Evolutionary conservation across 441 rosid genomes (phyloP), one percentile per base, ranked within the genome.

Genomic region (Francoa sonchifolia): DNA sequence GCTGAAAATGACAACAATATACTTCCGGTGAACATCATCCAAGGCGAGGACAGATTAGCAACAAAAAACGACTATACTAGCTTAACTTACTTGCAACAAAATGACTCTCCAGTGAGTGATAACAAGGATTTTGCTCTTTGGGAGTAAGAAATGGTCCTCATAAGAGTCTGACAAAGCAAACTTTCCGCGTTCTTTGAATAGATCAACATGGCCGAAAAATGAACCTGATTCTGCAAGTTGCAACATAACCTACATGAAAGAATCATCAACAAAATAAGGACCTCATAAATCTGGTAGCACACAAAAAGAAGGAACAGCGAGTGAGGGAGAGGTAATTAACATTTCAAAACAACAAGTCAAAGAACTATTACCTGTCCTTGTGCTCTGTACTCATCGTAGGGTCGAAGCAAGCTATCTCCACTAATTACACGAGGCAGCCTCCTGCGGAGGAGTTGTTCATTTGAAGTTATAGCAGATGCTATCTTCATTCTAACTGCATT

Each of bases 401-500:
- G 99, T 38, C 73, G 72, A 59, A 87, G 86, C 78, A 92, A 68
- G 72, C 72, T 79, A 65, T 92, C 95, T 52, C 87, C 97, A 34
- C 89, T 59, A 58, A 92, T 70, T 23, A 74, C 97, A 40, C 99
- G 90, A 41, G 94, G 95, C 50, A 87, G 73, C 66, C 97, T 74
- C 63, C 58, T 71, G 42, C 97, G 97, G 42, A 92, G 94, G 46
- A 87, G 87, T 59, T 92, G 99, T 49, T 92, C 97, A 60, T 92
- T 97, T 59, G 99, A 87, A 42, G 97, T 76, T 63, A 92, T 77
- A 52, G 97, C 94, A 48, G 99, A 78, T 63, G 82, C 67, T 61
- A 92, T 83, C 69, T 87, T 87, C 94, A 87, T 81, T 71, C 96
- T 77, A 85, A 92, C 68, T 42, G 97, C 99, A 74, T 92, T 92